Percentiles rank a stretch among this genome's conserved stretches.
Evolutionary conservation across 192 early-diverging fungal species (phyloP).

Genomic region (Coemansia pectinata): DNA sequence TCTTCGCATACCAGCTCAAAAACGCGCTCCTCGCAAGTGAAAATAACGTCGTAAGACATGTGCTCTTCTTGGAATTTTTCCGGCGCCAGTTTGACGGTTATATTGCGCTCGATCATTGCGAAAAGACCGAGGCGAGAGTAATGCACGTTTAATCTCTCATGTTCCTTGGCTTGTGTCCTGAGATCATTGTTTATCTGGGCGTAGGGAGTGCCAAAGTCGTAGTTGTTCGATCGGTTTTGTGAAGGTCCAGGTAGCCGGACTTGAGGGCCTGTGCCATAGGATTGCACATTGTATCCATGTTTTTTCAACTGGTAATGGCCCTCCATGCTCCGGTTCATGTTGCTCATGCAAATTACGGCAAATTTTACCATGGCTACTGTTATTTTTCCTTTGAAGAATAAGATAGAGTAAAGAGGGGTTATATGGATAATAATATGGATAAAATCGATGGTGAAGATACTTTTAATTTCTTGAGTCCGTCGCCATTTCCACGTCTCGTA

Average conservation of each 20-base stretch:
- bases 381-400: background rate
- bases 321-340: conserved; percentile 98
- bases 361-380: conserved; percentile 66
- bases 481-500: background rate
- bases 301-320: conserved; percentile 77
- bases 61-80: conserved; percentile 81
- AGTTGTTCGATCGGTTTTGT: conserved; percentile 86
- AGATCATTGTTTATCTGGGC: conserved; percentile 86
- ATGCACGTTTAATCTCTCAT: conserved; percentile 16
- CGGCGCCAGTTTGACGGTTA: conserved; percentile 86
- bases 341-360: conserved; percentile 95
- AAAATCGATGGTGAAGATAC: background rate
- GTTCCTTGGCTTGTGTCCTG: conserved; percentile 60
- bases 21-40: conserved; percentile 95
- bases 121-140: conserved; percentile 89
- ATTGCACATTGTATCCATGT: conserved; percentile 78
- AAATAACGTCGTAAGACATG: conserved; percentile 83
- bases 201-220: conserved; percentile 91
- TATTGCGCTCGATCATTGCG: conserved; percentile 91
- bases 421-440: background rate
- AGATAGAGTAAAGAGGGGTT: background rate
- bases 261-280: conserved; percentile 88
- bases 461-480: background rate
- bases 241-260: conserved; percentile 90
- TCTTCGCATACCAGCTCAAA: conserved; percentile 95